phyloP scores from a whole-genome alignment of 208 protist genomes.

The Entamoeba invadens region DNA sequence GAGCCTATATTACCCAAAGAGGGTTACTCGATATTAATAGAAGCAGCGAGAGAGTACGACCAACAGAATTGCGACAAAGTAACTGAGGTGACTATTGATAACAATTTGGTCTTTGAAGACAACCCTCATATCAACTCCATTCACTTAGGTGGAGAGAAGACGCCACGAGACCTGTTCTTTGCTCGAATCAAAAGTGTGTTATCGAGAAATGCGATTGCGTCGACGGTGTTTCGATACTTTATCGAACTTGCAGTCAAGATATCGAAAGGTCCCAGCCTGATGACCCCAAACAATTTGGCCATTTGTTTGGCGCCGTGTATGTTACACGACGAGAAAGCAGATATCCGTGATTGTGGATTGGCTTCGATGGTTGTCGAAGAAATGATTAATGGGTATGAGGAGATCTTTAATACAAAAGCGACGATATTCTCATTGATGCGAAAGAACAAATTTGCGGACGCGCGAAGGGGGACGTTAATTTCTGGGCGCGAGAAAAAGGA shows the following conservation, averaged over 20 bases:
- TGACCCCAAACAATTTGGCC: not conserved
- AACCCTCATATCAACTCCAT: not conserved
- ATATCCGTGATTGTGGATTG: not conserved
- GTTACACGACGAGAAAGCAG: not conserved
- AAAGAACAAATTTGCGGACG: not conserved
- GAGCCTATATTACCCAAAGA: not conserved
- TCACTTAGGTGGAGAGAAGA: not conserved
- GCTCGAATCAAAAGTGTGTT: not conserved
- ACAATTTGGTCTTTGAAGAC: not conserved
- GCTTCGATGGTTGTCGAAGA: not conserved
- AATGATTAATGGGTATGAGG: not conserved
- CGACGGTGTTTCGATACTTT: not conserved
- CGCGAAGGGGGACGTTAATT: not conserved
- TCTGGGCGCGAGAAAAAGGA: not conserved
- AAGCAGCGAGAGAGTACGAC: not conserved
- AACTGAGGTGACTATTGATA: no score
- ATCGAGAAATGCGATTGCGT: not conserved
- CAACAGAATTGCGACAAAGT: not conserved
- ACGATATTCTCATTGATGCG: not conserved
- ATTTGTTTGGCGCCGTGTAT: not conserved
- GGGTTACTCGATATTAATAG: not conserved
- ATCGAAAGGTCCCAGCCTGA: not conserved
- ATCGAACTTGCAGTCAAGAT: not conserved
- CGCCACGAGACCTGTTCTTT: not conserved
- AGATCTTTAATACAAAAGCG: not conserved